Evolutionary conservation across 495 filamentous ascomycete genomes (phyloP), one percentile per base, ranked within the genome.

Genomic region (Lophium mytilinum): DNA sequence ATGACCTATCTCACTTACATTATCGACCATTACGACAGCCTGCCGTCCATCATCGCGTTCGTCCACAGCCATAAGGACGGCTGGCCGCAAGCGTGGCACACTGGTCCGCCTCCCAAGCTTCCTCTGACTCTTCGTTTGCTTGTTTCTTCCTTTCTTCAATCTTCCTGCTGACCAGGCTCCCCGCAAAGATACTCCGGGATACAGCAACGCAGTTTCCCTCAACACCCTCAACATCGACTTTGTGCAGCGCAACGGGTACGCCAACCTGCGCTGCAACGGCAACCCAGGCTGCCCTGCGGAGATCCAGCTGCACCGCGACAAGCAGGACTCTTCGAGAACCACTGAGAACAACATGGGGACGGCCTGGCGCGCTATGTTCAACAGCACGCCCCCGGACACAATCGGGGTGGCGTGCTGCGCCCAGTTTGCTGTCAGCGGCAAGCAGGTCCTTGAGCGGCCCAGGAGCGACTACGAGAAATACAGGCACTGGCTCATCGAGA

Each of bases 341-440:
- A 51, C 63, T 17, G 68, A 66, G 0, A 67, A 69, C 41, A 60
- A 65, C 9, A 61, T 70, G 34, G 21, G 45, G 18, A 40, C 40
- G 8, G 37, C 39, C 18, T 64, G 61, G 61, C 33, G n/a, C 6
- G 21, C 41, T 0, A 33, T 65, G 24, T 59, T 64, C 33, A 33
- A 17, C 19, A 47, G 39, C 40, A 68, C 58, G 64, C 69, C 80
- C 1, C 79, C 80, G 10, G 66, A 72, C 5, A 58, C 70, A 1
- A 70, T 87, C 5, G 79, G 73, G 0, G 78, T 76, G 0, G 75
- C 79, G 12, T 89, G 85, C 60, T 88, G 85, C 68, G 78, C 84
- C 40, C 86, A 89, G 68, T 89, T 89, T 57, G 85, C 80, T 0
- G 82, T 86, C 4, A 76, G 76, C 7, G 66, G 72, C 15, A 72